These are phyloP conservation scores for Byssothecium circinans DNA, from an alignment of 2,329 filamentous ascomycete species.

Conservation along the genomic window DNA sequence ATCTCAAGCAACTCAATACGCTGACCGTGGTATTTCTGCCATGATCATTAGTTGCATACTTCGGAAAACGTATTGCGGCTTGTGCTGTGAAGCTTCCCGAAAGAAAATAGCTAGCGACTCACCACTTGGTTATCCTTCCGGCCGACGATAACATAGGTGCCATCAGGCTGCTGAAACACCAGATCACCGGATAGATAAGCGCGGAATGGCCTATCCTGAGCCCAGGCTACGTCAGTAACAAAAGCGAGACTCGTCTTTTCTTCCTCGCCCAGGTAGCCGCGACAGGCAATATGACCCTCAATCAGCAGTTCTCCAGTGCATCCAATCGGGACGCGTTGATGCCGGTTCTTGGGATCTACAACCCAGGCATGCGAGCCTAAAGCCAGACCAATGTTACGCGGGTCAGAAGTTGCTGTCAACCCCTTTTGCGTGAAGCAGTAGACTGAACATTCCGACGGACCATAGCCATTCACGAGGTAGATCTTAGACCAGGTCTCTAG, in stretches of 20 bases:
- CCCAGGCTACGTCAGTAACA: constrained; percentile 21
- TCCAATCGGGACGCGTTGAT: constrained; percentile 36
- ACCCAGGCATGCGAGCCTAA: constrained; percentile 38
- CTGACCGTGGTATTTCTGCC: constrained; percentile 37
- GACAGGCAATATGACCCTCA: constrained; percentile 52
- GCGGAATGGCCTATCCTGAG: constrained; percentile 9
- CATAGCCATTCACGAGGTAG: constrained; percentile 28
- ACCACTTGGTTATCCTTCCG: constrained; percentile 33
- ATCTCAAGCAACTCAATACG: constrained; percentile 31
- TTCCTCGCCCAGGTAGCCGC: constrained; percentile 27
- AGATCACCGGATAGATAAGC: constrained; percentile 30
- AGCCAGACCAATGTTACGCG: constrained; percentile 28
- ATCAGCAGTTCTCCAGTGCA: constrained; percentile 55
- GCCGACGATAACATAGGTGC: constrained; percentile 23
- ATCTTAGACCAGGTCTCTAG: constrained; percentile 26
- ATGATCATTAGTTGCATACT: neutral
- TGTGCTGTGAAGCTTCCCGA: neutral
- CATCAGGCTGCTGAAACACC: constrained; percentile 23
- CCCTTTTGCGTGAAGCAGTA: constrained; percentile 10
- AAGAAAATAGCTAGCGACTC: constrained; percentile 2
- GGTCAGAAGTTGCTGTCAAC: constrained; percentile 14
- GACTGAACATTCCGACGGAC: constrained; percentile 29
- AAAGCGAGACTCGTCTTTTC: constrained; percentile 27
- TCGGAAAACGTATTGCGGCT: neutral
- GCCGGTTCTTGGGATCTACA: constrained; percentile 36